Percentiles rank a stretch among this genome's conserved stretches.
Evolutionary conservation across 2,329 filamentous ascomycete species (phyloP).

Genomic region (Alternaria metachromatica): DNA sequence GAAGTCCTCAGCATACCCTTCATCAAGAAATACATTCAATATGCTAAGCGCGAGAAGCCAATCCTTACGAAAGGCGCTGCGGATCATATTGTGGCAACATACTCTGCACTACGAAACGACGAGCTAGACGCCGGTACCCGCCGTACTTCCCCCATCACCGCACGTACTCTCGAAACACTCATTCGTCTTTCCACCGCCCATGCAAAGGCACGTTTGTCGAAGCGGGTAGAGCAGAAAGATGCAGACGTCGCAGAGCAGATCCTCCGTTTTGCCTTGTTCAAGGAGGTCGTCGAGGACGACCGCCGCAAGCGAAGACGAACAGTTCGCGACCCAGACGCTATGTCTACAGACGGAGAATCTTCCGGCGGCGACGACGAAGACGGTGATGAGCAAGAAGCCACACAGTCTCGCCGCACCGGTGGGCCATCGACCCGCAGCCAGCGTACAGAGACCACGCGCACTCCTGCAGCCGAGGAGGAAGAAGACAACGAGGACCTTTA

Average conservation of each 20-base stretch:
- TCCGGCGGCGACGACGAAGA: conserved; percentile 68
- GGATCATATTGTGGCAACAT: conserved; percentile 88
- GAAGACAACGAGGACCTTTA: conserved; percentile 63
- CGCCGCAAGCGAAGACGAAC: conserved; percentile 84
- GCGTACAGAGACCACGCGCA: conserved; percentile 33
- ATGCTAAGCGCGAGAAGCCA: conserved; percentile 91
- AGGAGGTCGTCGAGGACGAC: conserved; percentile 82
- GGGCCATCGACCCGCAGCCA: conserved; percentile 46
- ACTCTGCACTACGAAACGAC: conserved; percentile 92
- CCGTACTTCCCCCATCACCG: conserved; percentile 92
- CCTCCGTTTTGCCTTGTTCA: conserved; percentile 93
- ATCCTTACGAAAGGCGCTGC: conserved; percentile 89
- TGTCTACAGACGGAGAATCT: conserved; percentile 64
- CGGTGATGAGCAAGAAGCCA: conserved; percentile 52
- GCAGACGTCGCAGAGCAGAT: conserved; percentile 88
- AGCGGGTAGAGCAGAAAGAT: conserved; percentile 86
- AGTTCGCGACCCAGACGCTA: conserved; percentile 63
- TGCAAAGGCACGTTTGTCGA: conserved; percentile 88
- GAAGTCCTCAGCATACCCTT: conserved; percentile 96
- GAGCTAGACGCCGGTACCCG: conserved; percentile 94
- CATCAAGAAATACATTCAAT: conserved; percentile 99
- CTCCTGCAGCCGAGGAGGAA: conserved; percentile 47
- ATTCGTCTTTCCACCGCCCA: conserved; percentile 97
- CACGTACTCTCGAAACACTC: conserved; percentile 95
- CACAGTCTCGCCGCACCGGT: conserved; percentile 47